A percentile compares a stretch with the other conserved stretches of the same genome.
Evolutionary conservation across 495 filamentous ascomycete species (phyloP).

Genomic region (Penicillium psychrofluorescens): DNA sequence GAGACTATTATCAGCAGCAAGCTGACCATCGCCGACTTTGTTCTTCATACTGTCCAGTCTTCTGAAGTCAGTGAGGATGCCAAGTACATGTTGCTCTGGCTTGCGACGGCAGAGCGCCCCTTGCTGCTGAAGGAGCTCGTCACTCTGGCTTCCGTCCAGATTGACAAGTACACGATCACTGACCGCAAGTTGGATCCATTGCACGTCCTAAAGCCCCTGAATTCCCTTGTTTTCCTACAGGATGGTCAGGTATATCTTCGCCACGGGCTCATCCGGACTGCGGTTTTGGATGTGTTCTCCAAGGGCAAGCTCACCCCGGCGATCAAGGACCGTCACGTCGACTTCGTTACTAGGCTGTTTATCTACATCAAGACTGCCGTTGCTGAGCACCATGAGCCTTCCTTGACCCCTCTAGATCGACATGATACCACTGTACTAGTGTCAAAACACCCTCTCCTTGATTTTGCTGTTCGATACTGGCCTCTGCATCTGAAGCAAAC

Average conservation of each 20-base stretch:
- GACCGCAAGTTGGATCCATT: conserved; percentile 15
- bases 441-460: conserved; percentile 21
- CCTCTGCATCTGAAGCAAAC: conserved; percentile 13
- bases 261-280: conserved; percentile 23
- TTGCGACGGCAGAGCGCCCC: conserved; percentile 26
- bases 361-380: conserved; percentile 23
- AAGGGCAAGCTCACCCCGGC: conserved; percentile 19
- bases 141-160: conserved; percentile 19
- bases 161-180: conserved; percentile 19
- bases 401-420: conserved; percentile 16
- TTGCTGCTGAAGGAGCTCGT: conserved; percentile 19
- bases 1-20: conserved; percentile 17
- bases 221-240: conserved; percentile 22
- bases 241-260: conserved; percentile 27
- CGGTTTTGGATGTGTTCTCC: conserved; percentile 20
- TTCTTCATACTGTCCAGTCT: conserved; percentile 11
- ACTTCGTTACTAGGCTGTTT: conserved; percentile 22
- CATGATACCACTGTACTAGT: conserved; percentile 12
- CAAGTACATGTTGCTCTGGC: conserved; percentile 22
- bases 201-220: conserved; percentile 16
- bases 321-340: conserved; percentile 25
- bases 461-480: conserved; percentile 33
- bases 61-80: conserved; percentile 19
- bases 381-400: conserved; percentile 20
- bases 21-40: conserved; percentile 22